phyloP scores from a whole-genome alignment of 139 green algal genomes.

The Chlamydomonas sp. region DNA sequence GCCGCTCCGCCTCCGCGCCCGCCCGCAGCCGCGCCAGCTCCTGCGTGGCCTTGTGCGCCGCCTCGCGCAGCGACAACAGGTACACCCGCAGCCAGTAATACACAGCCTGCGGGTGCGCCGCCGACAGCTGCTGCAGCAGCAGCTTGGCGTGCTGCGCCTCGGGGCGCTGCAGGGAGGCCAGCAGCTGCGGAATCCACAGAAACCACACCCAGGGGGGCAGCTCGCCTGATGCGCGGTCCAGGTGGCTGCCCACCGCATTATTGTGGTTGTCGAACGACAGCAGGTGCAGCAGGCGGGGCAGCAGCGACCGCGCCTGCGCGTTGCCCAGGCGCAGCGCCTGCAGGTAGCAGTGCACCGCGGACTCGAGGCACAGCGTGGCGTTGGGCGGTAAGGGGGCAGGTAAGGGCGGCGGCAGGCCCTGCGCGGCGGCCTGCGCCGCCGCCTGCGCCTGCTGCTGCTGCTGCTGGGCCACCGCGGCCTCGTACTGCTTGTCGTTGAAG shows the following conservation, averaged over 20 bases:
- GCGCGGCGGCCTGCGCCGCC: not conserved
- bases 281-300: constrained; percentile 89
- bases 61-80: constrained; percentile 81
- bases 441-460: constrained; percentile 3
- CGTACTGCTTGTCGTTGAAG: constrained; percentile 86
- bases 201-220: constrained; percentile 95
- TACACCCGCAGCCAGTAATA: constrained; percentile 92
- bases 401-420: not conserved
- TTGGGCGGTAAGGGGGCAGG: not conserved
- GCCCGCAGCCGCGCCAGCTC: constrained; percentile 41
- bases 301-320: constrained; percentile 63
- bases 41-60: constrained; percentile 61
- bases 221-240: constrained; percentile 49
- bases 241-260: constrained; percentile 39
- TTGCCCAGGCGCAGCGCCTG: constrained; percentile 74
- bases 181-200: constrained; percentile 91
- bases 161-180: constrained; percentile 83
- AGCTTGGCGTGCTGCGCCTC: constrained; percentile 76
- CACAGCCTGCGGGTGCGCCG: constrained; percentile 66
- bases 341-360: constrained; percentile 86
- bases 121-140: constrained; percentile 69
- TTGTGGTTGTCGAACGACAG: constrained; percentile 88
- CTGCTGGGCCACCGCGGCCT: constrained; percentile 5
- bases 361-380: constrained; percentile 79
- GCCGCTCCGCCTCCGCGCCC: not conserved